A percentile compares a stretch with the other conserved stretches of the same genome.
phyloP scores from a whole-genome alignment of 176 grass and related monocot species.

The Aegilops umbellulata region DNA sequence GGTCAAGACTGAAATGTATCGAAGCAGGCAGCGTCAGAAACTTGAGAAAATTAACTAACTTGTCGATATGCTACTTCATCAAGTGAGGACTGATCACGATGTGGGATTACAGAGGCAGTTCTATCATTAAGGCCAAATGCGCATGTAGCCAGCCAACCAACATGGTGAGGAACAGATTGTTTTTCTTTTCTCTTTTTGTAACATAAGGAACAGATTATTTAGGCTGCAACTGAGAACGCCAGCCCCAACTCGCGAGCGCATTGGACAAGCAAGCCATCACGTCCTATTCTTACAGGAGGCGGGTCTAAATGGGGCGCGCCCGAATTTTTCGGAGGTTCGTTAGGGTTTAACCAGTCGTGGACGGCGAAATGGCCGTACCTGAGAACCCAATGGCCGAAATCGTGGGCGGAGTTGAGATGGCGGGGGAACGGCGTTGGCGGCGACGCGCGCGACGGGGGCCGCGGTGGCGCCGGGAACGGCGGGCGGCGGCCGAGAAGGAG shows the following conservation, averaged over 20 bases:
- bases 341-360: not conserved
- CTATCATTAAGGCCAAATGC: not conserved
- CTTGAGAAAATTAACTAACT: not conserved
- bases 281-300: not conserved
- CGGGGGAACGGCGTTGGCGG: not conserved
- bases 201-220: not conserved
- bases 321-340: not conserved
- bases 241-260: not conserved
- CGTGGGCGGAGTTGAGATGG: not conserved
- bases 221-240: not conserved
- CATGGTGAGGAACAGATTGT: not conserved
- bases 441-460: not conserved
- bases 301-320: not conserved
- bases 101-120: not conserved
- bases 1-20: not conserved
- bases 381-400: not conserved
- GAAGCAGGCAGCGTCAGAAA: not conserved
- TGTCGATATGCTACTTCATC: not conserved
- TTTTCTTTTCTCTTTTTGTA: not conserved
- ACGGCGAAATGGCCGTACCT: not conserved
- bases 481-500: not conserved
- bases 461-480: not conserved
- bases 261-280: not conserved
- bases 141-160: not conserved
- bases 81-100: not conserved